Evolutionary conservation across 371 early-diverging fungal species (phyloP), one percentile per base, ranked within the genome.

Genomic region (Gilbertella persicaria): DNA sequence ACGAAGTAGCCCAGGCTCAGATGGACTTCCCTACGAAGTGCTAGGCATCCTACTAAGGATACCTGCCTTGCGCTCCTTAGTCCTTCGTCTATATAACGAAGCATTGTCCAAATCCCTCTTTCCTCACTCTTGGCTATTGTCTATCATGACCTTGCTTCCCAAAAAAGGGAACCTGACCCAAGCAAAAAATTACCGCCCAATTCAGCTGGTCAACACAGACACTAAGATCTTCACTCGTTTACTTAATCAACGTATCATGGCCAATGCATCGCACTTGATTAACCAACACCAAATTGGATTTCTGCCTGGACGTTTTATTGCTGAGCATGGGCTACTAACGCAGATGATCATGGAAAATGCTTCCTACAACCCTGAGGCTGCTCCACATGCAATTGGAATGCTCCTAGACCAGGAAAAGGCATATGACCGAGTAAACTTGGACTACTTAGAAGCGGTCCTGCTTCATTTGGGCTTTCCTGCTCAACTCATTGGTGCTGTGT

Each of bases 141-240:
- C 67, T 13, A 14, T 16, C 26, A 57, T 67, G 57, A 39, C 48
- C 14, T 26, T 67, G 1, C 53, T 63, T 1, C 53, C 39, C 41
- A 67, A 67, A 35, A 60, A 53, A 37, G 68, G 63, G 1, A 53
- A 62, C 14, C 5, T 52, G 2, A 6, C 35, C 6, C 35, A 14
- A 3, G 16, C 63, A 4, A 24, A 28, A 0, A 63, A 58, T 43
- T 68, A 62, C 54, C n/a, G 61, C 3, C 68, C 64, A 5, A 55
- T 68, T 0, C 55, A 48, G 9, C 21, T 55, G 17, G 45, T 55
- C 7, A 55, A 55, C 17, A 33, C 3, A 16, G 56, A 56, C 17
- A 37, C 49, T 6, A 56, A 56, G 35, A n/a, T 49, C 3, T 56
- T 56, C 36, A 56, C 56, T 33, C 33, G 10, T 2, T 2, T 33